Conservation (phyloP, 208 protist species). For the Acanthamoeba polyphaga region DNA sequence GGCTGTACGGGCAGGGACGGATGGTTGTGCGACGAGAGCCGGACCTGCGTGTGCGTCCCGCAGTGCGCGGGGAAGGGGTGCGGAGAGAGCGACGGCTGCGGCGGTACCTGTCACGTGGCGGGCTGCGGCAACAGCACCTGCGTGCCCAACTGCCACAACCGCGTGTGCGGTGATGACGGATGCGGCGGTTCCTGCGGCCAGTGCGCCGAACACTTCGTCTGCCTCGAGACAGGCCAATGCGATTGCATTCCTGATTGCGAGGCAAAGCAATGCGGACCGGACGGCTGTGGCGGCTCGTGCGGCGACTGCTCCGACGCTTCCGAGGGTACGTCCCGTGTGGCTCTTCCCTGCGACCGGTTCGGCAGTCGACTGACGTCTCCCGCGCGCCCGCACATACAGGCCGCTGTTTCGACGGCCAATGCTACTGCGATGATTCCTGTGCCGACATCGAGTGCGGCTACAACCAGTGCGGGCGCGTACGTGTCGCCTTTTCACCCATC, state of each 20-base stretch:
- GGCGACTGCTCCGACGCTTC: conserved; percentile 55
- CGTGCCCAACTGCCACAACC: background rate
- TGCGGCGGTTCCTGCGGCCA: conserved; percentile 56
- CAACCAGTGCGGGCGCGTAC: conserved; percentile 39
- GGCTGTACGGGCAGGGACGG: conserved; percentile 5
- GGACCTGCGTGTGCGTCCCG: conserved; percentile 26
- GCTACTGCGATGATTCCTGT: conserved; percentile 66
- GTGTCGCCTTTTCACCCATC: background rate
- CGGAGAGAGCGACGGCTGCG: conserved; percentile 50
- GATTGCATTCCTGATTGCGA: conserved; percentile 73
- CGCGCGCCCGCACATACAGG: background rate
- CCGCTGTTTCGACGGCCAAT: conserved; percentile 48
- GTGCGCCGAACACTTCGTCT: background rate
- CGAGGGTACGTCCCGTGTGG: background rate
- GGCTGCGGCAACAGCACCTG: conserved; percentile 18
- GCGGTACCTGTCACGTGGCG: background rate
- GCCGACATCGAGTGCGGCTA: conserved; percentile 51
- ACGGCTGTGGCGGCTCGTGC: conserved; percentile 65
- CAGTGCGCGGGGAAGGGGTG: background rate
- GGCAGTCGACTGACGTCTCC: background rate
- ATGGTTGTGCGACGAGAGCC: conserved; percentile 22
- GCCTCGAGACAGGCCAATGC: conserved; percentile 1
- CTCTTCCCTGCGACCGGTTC: too few relatives aligned
- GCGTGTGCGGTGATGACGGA: conserved; percentile 44
- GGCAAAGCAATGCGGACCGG: conserved; percentile 10